Conservation (phyloP, 2,329 filamentous ascomycete species). For the Trichophyton verrucosum region DNA sequence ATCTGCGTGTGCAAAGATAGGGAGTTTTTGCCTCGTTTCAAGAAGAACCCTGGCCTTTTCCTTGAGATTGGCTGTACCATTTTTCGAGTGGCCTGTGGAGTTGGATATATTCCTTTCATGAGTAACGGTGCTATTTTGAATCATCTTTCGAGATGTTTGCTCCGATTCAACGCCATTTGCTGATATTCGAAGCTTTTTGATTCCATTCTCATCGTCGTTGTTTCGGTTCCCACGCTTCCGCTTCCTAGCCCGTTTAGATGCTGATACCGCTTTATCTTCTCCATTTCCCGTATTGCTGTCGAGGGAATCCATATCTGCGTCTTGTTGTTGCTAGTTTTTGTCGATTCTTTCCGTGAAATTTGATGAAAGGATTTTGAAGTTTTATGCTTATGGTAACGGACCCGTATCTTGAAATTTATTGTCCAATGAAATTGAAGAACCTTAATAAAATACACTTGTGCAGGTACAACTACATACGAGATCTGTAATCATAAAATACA, state of each 20-base stretch:
- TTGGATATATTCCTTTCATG: not conserved
- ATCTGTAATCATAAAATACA: not conserved
- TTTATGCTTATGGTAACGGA: not conserved
- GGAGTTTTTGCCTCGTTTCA: slow-evolving; percentile 52
- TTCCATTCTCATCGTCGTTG: not conserved
- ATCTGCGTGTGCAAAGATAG: slow-evolving; percentile 64
- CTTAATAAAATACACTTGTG: not conserved
- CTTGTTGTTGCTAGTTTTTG: not conserved
- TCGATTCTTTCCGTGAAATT: not conserved
- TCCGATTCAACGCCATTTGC: not conserved
- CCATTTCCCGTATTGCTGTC: not conserved
- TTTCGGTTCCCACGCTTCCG: not conserved
- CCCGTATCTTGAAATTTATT: not conserved
- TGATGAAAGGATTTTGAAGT: not conserved
- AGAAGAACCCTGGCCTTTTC: slow-evolving; percentile 39
- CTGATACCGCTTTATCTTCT: not conserved
- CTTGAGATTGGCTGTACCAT: slow-evolving; percentile 19
- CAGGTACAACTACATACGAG: not conserved
- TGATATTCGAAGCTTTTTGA: not conserved
- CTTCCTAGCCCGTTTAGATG: not conserved
- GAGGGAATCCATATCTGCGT: not conserved
- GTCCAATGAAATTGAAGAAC: not conserved
- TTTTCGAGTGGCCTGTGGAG: not conserved
- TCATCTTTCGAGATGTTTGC: not conserved
- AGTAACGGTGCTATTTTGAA: not conserved